Conservation (phyloP, 805 yeast genomes). For the Barnettozyma californica region DNA sequence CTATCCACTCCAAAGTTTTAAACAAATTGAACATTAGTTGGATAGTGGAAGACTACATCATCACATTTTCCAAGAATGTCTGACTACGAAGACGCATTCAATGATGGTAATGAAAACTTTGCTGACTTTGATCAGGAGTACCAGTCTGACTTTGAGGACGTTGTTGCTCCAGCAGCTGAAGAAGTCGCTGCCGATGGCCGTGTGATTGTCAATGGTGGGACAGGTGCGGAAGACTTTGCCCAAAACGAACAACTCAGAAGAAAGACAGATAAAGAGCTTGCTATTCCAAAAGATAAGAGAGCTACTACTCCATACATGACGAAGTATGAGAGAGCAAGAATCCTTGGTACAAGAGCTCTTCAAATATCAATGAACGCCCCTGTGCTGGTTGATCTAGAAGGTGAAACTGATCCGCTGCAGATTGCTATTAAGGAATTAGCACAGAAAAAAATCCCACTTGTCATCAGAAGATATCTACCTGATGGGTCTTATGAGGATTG, state of each 20-base stretch:
- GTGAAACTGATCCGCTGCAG: constrained; percentile 97
- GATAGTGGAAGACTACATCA: neutral
- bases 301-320: constrained; percentile 99
- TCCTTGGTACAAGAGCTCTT: constrained; percentile 93
- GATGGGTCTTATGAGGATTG: constrained; percentile 97
- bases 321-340: constrained; percentile 96
- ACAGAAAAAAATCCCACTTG: constrained; percentile 91
- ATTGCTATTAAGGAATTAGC: constrained; percentile 96
- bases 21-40: neutral
- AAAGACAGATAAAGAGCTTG: constrained; percentile 71
- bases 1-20: too few species aligned
- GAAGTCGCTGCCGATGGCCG: constrained; percentile 59
- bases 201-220: constrained; percentile 65
- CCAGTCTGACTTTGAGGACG: constrained; percentile 66
- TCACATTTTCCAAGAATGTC: constrained; percentile 33
- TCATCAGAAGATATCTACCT: constrained; percentile 92
- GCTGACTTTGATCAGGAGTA: constrained; percentile 86
- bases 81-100: constrained; percentile 54
- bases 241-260: constrained; percentile 36
- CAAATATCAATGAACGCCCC: constrained; percentile 99
- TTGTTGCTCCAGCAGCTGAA: constrained; percentile 26
- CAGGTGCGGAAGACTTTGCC: constrained; percentile 51
- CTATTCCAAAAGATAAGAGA: constrained; percentile 84
- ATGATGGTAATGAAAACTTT: constrained; percentile 62
- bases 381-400: constrained; percentile 94